Evolutionary conservation across 305 asterid species (phyloP), one percentile per base, ranked within the genome.

Genomic region (Fraxinus platypoda): DNA sequence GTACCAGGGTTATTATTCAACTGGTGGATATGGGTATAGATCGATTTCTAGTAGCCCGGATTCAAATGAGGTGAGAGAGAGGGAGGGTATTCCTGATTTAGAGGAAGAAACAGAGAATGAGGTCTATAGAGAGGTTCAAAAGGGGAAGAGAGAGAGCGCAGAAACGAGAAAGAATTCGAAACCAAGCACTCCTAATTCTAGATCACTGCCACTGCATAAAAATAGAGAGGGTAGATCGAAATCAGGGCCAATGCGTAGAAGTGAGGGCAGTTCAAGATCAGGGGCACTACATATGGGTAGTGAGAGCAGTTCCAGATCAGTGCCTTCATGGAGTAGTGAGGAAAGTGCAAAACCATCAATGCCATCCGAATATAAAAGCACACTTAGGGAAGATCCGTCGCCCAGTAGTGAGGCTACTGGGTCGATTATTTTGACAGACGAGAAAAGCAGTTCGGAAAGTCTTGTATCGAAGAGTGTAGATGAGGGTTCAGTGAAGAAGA

Each of bases 41-140:
- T 91, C 98, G 13, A 82, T 81, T 71, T 82, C 81, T 19, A 91
- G 98, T 87, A 96, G 98, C 86, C 99, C 99, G 4, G 95, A 93
- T 92, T 96, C 97, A 11, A 86, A 62, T 76, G 98, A 92, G 88
- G 97, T 94, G 88, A 94, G 99, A 89, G 92, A 89, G 91, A 92
- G 97, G 74, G 98, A 96, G 83, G 99, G 99, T 75, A 96, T 96
- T 84, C 99, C 99, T 78, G 98, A 95, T 83, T 88, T 96, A 91
- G 99, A 96, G 88, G 99, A 96, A 82, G 98, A 92, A 85, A 93
- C 98, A 43, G 99, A 94, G 90, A 85, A 41, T 70, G 98, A 94
- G 83, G 81, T 86, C 59, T 85, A 81, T 74, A 90, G 84, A 83
- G 93, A 91, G 76, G 83, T 76, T 54, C 81, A 57, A 26, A 86